Conservation (phyloP, 1,139 yeast genomes). For the Debaryomyces subglobosus region DNA sequence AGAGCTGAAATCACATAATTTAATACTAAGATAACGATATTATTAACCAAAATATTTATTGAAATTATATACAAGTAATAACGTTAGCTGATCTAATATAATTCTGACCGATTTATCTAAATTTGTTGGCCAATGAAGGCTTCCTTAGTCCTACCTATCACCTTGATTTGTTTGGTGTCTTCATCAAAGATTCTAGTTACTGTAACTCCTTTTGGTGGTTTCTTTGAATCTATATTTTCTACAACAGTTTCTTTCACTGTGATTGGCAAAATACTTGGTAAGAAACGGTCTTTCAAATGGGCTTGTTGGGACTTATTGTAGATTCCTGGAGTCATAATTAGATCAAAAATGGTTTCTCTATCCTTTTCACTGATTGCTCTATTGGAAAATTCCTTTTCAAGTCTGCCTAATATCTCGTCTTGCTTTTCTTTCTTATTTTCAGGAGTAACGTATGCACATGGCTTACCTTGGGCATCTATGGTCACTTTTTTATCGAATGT, state of each 20-base stretch:
- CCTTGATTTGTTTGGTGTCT: conserved; percentile 26
- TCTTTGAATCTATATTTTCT: conserved; percentile 28
- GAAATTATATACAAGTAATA: conserved; percentile 3
- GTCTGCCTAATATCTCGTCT: conserved; percentile 21
- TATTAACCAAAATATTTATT: not conserved
- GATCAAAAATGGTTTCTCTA: conserved; percentile 23
- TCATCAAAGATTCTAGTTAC: conserved; percentile 40
- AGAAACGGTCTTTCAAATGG: conserved; percentile 26
- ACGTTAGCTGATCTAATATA: not conserved
- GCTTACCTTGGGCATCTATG: conserved; percentile 32
- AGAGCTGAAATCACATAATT: too few species aligned
- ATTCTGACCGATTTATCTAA: not conserved
- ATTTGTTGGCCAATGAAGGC: conserved; percentile 18
- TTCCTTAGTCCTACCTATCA: conserved; percentile 43
- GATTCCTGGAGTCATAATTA: conserved; percentile 42
- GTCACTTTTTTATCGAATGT: conserved; percentile 28
- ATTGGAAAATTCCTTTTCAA: conserved; percentile 24
- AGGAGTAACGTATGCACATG: conserved; percentile 24
- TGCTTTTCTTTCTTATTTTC: conserved; percentile 24
- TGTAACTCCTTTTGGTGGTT: conserved; percentile 36
- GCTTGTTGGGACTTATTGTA: conserved; percentile 30
- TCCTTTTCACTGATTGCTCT: conserved; percentile 30
- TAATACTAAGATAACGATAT: too few species aligned
- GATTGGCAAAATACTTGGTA: conserved; percentile 40
- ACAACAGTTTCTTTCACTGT: conserved; percentile 40